A percentile compares a stretch with the other conserved stretches of the same genome.
Conservation (phyloP, 2,329 filamentous ascomycete genomes). For the Cladosporium sp. region DNA sequence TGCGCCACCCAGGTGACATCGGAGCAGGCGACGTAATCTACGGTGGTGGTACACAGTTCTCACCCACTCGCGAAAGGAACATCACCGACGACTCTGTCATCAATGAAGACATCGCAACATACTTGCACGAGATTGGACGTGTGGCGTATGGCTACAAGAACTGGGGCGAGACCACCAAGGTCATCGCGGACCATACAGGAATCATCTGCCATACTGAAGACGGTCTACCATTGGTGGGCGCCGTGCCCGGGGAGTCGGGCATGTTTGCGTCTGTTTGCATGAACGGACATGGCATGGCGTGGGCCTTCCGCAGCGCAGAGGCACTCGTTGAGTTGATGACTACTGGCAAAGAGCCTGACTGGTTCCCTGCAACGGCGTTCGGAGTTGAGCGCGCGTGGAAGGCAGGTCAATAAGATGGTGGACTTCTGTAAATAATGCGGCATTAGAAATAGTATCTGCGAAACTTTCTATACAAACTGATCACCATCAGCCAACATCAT, state of each 20-base stretch:
- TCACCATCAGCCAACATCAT: too few relatives aligned
- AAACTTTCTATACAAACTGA: too few relatives aligned
- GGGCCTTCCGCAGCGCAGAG: constrained; percentile 54
- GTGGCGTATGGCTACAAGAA: constrained; percentile 27
- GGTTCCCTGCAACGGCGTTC: constrained; percentile 53
- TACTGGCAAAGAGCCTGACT: constrained; percentile 40
- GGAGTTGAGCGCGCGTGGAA: constrained; percentile 10
- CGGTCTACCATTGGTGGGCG: constrained; percentile 50
- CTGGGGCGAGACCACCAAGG: constrained; percentile 39
- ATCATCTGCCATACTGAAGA: constrained; percentile 58
- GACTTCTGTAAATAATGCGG: too few relatives aligned
- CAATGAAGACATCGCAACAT: constrained; percentile 55
- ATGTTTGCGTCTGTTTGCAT: constrained; percentile 63
- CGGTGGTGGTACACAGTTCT: constrained; percentile 58
- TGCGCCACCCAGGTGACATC: constrained; percentile 51
- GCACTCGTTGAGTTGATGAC: constrained; percentile 57
- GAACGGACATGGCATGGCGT: constrained; percentile 58
- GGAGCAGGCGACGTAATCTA: constrained; percentile 60
- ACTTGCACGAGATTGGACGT: constrained; percentile 46
- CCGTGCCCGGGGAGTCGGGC: constrained; percentile 39
- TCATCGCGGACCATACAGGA: constrained; percentile 49
- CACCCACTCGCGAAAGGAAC: constrained; percentile 53
- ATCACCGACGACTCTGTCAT: constrained; percentile 56
- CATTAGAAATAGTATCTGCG: too few relatives aligned
- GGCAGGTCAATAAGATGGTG: not conserved